Base-by-base conservation (phyloP, 2,329 filamentous ascomycete genomes). In the Arthrobotrys conoides region DNA sequence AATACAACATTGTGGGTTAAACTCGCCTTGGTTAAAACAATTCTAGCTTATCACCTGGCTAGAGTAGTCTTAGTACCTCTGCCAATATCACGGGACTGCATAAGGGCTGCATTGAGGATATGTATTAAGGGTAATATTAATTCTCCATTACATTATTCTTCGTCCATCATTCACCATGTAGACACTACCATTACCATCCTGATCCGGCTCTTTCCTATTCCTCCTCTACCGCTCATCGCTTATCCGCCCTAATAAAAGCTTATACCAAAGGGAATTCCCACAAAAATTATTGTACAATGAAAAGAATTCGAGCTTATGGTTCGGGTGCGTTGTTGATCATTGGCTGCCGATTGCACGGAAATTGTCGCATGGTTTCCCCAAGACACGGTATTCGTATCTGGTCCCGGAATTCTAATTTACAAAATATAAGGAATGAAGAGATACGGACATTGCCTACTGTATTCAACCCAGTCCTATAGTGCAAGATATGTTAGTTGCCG, bases 401-500 rank as follows among this genome's bases (percentile, higher is more conserved):
- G 5, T 14, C n/a, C 10, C 6, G 12, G 16, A 20, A 36, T n/a
- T n/a, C n/a, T n/a, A n/a, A n/a, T 63, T 61, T 75, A 79, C 76
- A 48, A 75, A 48, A 79, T 16, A 20, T 66, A 79, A 65, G 93
- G 93, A 86, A 96, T 93, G 84, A 96, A 96, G 69, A 96, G 86
- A 84, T 94, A 95, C 48, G 93, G 93, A 68, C 95, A 92, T 84
- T 88, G 88, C 85, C 87, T 89, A 87, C 93, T 91, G 83, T 96
- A 96, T 87, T 95, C 90, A 55, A 86, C 85, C 93, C 93, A 96
- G 12, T 91, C 90, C 80, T 93, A 51, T 30, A 55, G 18, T 14
- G 10, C 10, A 27, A 57, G 38, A 22, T 65, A 57, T 9, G 18
- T 72, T 61, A 72, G 65, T 20, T 44, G 49, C 44, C 5, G 12